A percentile compares a stretch with the other conserved stretches of the same genome.
Evolutionary conservation across 306 rosid species (phyloP).

Genomic region (Prunus campanulata): DNA sequence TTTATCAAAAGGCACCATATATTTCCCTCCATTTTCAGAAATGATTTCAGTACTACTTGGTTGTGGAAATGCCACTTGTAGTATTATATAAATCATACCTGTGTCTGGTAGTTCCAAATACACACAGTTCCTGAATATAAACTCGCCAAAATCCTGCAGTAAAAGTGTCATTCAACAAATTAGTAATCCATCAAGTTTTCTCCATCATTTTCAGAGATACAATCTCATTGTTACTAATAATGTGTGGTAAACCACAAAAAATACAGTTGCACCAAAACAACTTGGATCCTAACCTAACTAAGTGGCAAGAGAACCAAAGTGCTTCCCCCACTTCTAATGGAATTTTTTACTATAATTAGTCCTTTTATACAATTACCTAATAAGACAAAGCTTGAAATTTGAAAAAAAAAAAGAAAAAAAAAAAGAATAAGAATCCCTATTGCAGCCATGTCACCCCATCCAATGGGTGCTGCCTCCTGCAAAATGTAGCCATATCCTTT

Average conservation of each 20-base stretch:
- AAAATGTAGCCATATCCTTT: constrained; percentile 1
- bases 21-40: background rate
- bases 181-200: constrained; percentile 16
- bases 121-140: constrained; percentile 96
- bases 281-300: background rate
- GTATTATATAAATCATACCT: constrained; percentile 42
- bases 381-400: background rate
- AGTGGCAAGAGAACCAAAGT: background rate
- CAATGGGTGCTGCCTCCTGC: background rate
- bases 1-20: background rate
- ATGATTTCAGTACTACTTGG: background rate
- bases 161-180: constrained; percentile 25
- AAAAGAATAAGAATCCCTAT: background rate
- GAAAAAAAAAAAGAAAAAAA: background rate
- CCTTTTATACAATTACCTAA: background rate
- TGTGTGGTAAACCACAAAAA: background rate
- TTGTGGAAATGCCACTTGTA: background rate
- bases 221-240: background rate
- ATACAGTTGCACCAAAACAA: background rate
- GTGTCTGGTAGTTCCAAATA: constrained; percentile 98
- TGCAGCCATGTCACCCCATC: background rate
- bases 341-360: background rate
- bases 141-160: constrained; percentile 92
- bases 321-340: too few species aligned
- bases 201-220: background rate